These are phyloP conservation scores for Ambrosiella cleistominuta DNA, from an alignment of 2,329 filamentous ascomycete genomes.

Conservation along the genomic window DNA sequence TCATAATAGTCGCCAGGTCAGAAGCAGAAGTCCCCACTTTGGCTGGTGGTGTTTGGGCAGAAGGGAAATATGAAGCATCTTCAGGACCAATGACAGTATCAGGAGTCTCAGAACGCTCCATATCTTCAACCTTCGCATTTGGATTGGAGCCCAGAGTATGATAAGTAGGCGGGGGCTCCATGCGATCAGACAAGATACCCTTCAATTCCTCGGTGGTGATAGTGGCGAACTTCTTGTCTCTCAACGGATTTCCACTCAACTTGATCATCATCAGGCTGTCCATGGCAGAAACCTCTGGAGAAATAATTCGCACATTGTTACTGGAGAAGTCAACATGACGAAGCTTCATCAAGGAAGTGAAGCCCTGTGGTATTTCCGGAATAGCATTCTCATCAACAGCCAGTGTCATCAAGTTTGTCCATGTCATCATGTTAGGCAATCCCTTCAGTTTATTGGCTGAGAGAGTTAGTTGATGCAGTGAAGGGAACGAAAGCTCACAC, in stretches of 20 bases:
- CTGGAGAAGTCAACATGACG: conserved; percentile 67
- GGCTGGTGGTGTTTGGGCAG: background rate
- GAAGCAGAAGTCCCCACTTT: background rate
- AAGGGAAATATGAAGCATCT: background rate
- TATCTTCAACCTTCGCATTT: background rate
- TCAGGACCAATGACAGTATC: conserved; percentile 13
- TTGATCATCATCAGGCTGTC: conserved; percentile 56
- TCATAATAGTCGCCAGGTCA: background rate
- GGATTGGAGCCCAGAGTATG: conserved; percentile 7
- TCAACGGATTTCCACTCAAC: conserved; percentile 74
- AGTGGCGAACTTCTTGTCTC: conserved; percentile 70
- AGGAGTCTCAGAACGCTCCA: conserved; percentile 8
- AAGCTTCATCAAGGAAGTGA: conserved; percentile 48
- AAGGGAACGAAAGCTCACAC: conserved; percentile 44
- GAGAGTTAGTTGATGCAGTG: conserved; percentile 55
- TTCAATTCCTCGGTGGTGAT: conserved; percentile 72
- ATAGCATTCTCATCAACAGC: conserved; percentile 71
- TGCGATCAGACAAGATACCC: conserved; percentile 46
- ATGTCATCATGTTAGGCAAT: conserved; percentile 58
- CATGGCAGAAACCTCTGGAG: conserved; percentile 65
- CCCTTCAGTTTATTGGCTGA: conserved; percentile 60
- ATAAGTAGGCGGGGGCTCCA: conserved; percentile 34
- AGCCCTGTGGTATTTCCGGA: conserved; percentile 55
- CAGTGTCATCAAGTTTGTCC: conserved; percentile 55
- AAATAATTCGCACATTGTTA: conserved; percentile 64